Evolutionary conservation across 2,329 filamentous ascomycete genomes (phyloP).

Genomic region (Leptosphaerulina australis): DNA sequence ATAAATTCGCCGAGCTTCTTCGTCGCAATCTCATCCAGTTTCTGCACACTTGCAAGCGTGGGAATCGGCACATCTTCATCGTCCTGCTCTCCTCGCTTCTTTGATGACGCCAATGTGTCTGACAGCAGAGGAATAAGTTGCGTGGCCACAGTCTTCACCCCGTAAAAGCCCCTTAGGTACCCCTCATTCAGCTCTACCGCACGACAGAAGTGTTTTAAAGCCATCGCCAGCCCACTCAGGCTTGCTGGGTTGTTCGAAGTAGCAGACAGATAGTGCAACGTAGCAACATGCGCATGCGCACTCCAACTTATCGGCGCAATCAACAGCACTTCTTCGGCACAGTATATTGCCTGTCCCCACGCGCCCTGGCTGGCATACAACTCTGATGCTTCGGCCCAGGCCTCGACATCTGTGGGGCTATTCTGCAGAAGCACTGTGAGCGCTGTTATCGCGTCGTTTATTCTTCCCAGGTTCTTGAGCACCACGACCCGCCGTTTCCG

Average conservation of each 20-base stretch:
- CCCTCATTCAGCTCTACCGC: conserved; percentile 93
- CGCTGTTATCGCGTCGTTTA: conserved; percentile 73
- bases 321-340: conserved; percentile 87
- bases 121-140: conserved; percentile 43
- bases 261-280: conserved; percentile 76
- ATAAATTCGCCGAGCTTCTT: conserved; percentile 78
- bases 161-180: conserved; percentile 91
- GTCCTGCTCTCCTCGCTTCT: conserved; percentile 37
- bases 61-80: conserved; percentile 58
- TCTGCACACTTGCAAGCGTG: conserved; percentile 64
- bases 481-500: conserved; percentile 84
- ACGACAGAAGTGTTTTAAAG: conserved; percentile 83
- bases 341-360: conserved; percentile 82
- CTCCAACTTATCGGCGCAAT: conserved; percentile 94
- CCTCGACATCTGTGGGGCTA: conserved; percentile 87
- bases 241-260: conserved; percentile 32
- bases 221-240: conserved; percentile 64
- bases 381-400: conserved; percentile 90
- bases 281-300: conserved; percentile 86
- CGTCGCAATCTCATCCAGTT: conserved; percentile 74
- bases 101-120: conserved; percentile 26
- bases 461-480: conserved; percentile 73
- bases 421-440: conserved; percentile 78
- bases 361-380: conserved; percentile 81
- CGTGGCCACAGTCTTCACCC: conserved; percentile 75